Conservation (phyloP, 2,329 filamentous ascomycete species). For the Trichoderma sp. region DNA sequence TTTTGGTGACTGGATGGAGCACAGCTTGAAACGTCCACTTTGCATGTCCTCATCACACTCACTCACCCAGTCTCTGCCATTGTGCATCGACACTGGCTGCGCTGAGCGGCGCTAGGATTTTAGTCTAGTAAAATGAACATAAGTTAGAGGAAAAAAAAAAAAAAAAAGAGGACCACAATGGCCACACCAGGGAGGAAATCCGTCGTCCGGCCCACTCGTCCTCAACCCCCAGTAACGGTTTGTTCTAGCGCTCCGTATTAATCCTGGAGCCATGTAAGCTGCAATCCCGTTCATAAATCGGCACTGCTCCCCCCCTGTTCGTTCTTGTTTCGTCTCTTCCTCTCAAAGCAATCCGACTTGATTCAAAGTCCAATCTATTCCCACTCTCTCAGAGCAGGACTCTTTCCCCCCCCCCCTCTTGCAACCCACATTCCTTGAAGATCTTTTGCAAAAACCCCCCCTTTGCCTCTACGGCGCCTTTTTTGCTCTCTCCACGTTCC, state of each 20-base stretch:
- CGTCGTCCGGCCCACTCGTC: neutral
- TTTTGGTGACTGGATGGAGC: neutral
- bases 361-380: conserved; percentile 13
- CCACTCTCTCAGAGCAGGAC: conserved; percentile 16
- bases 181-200: neutral
- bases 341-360: conserved; percentile 6
- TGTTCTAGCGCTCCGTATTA: conserved; percentile 18
- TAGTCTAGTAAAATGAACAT: neutral
- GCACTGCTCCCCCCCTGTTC: conserved; percentile 6
- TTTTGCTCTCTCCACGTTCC: neutral
- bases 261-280: conserved; percentile 9
- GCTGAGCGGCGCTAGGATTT: neutral
- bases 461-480: conserved; percentile 20
- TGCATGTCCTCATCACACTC: neutral
- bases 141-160: neutral
- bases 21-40: too few species aligned
- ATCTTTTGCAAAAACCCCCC: conserved; percentile 26
- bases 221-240: neutral
- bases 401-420: conserved; percentile 13
- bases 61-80: neutral
- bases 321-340: neutral
- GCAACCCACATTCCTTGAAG: conserved; percentile 22
- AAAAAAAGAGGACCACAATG: neutral
- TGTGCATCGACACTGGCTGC: neutral
- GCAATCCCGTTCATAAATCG: conserved; percentile 9